phyloP scores from a whole-genome alignment of 306 rosid species.

The Amphicarpaea edgeworthii region DNA sequence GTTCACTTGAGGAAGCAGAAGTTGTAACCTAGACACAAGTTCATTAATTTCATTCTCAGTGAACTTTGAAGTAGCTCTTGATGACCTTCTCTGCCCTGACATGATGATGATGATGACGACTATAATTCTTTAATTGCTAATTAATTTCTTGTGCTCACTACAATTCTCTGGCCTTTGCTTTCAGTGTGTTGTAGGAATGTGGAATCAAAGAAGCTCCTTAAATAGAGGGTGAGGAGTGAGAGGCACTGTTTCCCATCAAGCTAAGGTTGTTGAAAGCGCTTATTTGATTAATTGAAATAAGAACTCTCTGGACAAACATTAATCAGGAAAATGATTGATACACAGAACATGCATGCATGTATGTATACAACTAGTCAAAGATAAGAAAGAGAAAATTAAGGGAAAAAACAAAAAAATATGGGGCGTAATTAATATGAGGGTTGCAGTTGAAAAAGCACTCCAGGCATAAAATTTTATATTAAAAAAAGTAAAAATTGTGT shows the following conservation, averaged over 20 bases:
- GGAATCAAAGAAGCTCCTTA: slow-evolving; percentile 35
- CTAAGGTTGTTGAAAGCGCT: slow-evolving; percentile 39
- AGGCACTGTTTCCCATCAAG: not conserved
- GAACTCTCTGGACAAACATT: slow-evolving; percentile 26
- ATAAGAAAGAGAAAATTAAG: not conserved
- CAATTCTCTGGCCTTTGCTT: not conserved
- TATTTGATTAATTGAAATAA: slow-evolving; percentile 32
- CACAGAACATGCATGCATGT: not conserved
- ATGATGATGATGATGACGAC: too few species aligned
- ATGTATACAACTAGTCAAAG: not conserved
- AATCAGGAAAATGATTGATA: slow-evolving; percentile 2
- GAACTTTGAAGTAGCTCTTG: slow-evolving; percentile 45
- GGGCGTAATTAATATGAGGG: too few species aligned
- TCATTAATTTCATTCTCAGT: slow-evolving; percentile 53
- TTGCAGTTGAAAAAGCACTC: too few species aligned
- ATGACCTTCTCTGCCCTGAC: slow-evolving; percentile 53
- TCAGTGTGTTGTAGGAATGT: slow-evolving; percentile 28
- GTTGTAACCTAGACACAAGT: slow-evolving; percentile 54
- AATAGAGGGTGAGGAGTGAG: slow-evolving; percentile 44
- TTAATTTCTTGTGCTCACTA: slow-evolving; percentile 6
- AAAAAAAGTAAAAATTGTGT: too few species aligned
- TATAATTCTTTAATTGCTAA: too few species aligned
- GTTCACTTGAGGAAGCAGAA: slow-evolving; percentile 49
- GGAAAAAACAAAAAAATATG: too few species aligned
- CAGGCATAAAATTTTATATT: too few species aligned